Percentiles rank a stretch among this genome's conserved stretches.
Evolutionary conservation across 345 rosid species (phyloP).

Genomic region (Luvunga scandens): DNA sequence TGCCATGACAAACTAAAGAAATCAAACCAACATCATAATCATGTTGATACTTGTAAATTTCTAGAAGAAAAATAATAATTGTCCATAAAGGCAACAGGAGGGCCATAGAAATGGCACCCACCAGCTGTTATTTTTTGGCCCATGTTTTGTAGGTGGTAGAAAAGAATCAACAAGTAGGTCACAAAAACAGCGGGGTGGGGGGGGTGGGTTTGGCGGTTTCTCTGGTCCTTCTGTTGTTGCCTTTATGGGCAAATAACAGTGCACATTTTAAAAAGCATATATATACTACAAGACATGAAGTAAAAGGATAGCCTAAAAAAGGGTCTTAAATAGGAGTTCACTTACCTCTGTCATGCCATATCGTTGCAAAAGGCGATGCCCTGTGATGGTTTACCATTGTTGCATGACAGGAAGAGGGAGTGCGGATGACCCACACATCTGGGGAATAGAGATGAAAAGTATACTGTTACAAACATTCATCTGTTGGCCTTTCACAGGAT

Average conservation of each 20-base stretch:
- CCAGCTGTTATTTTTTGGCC: too few relatives aligned
- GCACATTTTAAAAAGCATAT: neutral
- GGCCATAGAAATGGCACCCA: too few relatives aligned
- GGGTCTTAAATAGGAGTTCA: slow-evolving; percentile 9
- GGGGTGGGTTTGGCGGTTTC: too few relatives aligned
- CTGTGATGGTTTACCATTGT: slow-evolving; percentile 91
- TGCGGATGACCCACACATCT: slow-evolving; percentile 99
- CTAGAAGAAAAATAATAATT: neutral
- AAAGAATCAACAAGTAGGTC: too few relatives aligned
- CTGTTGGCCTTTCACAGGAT: neutral
- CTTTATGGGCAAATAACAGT: too few relatives aligned
- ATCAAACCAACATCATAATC: slow-evolving; percentile 9
- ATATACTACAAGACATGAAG: neutral
- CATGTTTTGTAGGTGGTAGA: too few relatives aligned
- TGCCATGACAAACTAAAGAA: slow-evolving; percentile 85
- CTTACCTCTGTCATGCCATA: slow-evolving; percentile 98
- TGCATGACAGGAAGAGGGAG: slow-evolving; percentile 94
- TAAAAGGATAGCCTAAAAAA: neutral
- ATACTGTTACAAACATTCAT: neutral
- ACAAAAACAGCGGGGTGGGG: too few relatives aligned
- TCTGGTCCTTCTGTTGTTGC: too few relatives aligned
- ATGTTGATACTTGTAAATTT: neutral
- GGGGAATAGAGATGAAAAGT: slow-evolving; percentile 6
- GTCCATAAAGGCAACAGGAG: too few relatives aligned
- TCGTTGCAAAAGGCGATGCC: slow-evolving; percentile 92